Base-by-base conservation (phyloP, 2,329 filamentous ascomycete species). In the Cylindrodendrum hubeiense region DNA sequence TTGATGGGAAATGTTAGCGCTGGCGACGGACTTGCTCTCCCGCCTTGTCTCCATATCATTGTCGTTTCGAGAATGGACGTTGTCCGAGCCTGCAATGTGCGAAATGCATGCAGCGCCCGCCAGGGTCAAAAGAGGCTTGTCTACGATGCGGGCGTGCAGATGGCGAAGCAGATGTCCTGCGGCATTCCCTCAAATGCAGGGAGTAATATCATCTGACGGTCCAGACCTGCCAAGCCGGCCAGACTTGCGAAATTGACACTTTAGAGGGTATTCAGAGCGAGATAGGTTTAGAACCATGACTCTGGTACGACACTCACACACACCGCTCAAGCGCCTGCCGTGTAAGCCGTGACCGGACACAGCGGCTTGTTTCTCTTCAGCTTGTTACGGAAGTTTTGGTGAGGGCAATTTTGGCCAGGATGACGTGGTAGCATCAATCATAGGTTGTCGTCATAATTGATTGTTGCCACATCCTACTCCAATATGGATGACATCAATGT, bases 11-110 rank as follows among this genome's bases (percentile, higher is more conserved):
- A 30, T 9, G 39, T 19, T 17, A 30, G 17, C 44, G 44, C 44
- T 33, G 17, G 22, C n/a, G 21, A 39, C 61, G 61, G 63, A 66
- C 63, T 66, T 62, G 24, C 21, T 64, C 61, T 59, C 33, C 61
- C 61, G 61, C 55, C 37, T 54, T 10, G 52, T 44, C 55, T 43
- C 58, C 46, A 49, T 53, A 46, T 53, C 52, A 49, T 41, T 24
- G n/a, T 44, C 37, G 19, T 54, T 60, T 54, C 21, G 26, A 30
- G 43, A 50, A 60, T 66, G 67, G 65, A 63, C 53, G 51, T 67
- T 67, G 65, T n/a, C 65, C 61, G 65, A 65, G 54, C 44, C 63
- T 59, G 59, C 58, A 66, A 67, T 67, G 67, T 69, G 67, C 44
- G 67, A 69, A 63, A 66, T 67, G 62, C 67, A 60, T 69, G 54